phyloP scores from a whole-genome alignment of 768 basidiomycete genomes.

The Cubamyces lactineus region DNA sequence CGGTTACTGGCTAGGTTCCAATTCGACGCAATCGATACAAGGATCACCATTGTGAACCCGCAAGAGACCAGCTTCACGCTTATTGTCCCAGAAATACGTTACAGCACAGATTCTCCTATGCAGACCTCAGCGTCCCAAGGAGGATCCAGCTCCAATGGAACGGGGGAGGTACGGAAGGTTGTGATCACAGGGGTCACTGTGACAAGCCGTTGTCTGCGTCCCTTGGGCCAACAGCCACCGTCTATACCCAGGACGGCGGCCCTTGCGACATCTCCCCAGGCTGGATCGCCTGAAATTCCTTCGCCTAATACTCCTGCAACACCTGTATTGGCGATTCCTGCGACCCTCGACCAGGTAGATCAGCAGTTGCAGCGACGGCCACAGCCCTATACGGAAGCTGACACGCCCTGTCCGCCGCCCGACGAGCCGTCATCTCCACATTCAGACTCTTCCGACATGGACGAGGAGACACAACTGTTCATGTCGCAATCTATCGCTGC shows the following conservation, averaged over 20 bases:
- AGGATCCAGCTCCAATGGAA: background rate
- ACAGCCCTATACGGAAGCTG: too few species aligned
- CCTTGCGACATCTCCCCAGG: too few species aligned
- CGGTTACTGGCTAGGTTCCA: conserved; percentile 77
- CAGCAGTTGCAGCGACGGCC: too few species aligned
- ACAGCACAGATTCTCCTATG: conserved; percentile 48
- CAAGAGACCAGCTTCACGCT: conserved; percentile 64
- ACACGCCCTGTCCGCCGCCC: background rate
- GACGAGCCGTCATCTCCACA: conserved; percentile 52
- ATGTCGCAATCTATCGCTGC: conserved; percentile 79
- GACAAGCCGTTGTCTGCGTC: conserved; percentile 50
- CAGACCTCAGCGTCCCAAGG: background rate
- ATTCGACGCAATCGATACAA: conserved; percentile 71
- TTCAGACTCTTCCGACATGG: conserved; percentile 43
- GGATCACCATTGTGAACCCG: conserved; percentile 69
- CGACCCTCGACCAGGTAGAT: background rate
- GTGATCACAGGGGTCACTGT: conserved; percentile 60
- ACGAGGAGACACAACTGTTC: conserved; percentile 63
- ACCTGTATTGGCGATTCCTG: too few species aligned
- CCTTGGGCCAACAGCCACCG: conserved; percentile 19
- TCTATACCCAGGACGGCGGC: conserved; percentile 10
- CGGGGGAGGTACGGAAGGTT: conserved; percentile 48
- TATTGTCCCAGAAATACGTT: conserved; percentile 58
- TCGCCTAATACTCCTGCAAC: conserved; percentile 12
- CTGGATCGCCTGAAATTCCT: background rate